Conservation (phyloP, 106 monocot species). For the Dendrobium officinale region DNA sequence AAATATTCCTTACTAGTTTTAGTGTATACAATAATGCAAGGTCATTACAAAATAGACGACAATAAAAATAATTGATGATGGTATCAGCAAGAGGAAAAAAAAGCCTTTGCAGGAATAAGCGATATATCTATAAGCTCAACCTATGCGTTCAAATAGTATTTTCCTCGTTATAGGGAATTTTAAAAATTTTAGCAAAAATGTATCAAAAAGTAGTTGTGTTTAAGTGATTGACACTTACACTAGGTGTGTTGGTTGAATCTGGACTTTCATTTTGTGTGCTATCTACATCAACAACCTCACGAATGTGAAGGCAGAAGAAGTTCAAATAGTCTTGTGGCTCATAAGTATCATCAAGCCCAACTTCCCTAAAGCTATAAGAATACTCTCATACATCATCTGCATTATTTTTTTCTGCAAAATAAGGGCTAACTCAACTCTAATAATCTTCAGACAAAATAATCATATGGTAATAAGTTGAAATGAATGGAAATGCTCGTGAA, state of each 20-base stretch:
- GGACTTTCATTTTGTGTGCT: conserved; percentile 13
- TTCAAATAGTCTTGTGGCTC: conserved; percentile 90
- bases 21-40: no score
- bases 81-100: no score
- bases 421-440: not conserved
- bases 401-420: conserved; percentile 84
- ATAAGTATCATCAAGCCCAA: conserved; percentile 56
- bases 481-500: not conserved
- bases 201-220: not conserved
- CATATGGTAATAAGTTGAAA: not conserved
- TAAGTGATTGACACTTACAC: conserved; percentile 30
- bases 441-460: not conserved
- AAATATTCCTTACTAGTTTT: no score
- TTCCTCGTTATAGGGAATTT: not conserved
- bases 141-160: not conserved
- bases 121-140: no score
- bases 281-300: conserved; percentile 44
- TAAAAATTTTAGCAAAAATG: not conserved
- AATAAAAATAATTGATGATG: no score
- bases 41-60: no score
- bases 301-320: conserved; percentile 95
- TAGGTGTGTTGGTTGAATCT: conserved; percentile 32
- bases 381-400: conserved; percentile 97
- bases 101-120: no score
- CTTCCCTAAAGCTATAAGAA: conserved; percentile 85